Evolutionary conservation across 306 rosid genomes (phyloP).

Genomic region (Luffa acutangula): DNA sequence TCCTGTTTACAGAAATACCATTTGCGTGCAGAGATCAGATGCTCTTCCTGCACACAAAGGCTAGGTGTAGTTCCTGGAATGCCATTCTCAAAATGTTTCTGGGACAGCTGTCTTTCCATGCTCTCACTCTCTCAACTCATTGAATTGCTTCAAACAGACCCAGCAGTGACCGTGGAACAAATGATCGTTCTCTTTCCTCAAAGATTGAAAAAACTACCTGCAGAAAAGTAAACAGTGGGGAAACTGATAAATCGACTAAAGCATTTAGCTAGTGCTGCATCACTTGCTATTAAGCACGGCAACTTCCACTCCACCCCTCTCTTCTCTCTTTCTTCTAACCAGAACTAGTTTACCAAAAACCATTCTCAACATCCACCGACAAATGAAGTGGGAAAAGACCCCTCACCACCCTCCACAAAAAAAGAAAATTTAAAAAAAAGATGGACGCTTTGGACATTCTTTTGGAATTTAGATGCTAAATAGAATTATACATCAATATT

Average conservation of each 20-base stretch:
- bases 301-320: not conserved
- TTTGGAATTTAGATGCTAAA: not conserved
- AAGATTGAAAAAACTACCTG: not conserved
- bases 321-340: not conserved
- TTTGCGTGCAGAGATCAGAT: slow-evolving; percentile 8
- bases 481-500: not conserved
- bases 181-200: not conserved
- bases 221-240: not conserved
- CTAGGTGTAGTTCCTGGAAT: slow-evolving; percentile 12
- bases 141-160: not conserved
- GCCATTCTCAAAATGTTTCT: slow-evolving; percentile 9
- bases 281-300: not conserved
- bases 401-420: not conserved
- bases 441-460: not conserved
- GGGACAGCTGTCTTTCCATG: slow-evolving; percentile 16
- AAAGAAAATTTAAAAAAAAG: not conserved
- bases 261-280: not conserved
- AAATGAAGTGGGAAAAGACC: not conserved
- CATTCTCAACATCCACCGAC: not conserved
- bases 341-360: not conserved
- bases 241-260: not conserved
- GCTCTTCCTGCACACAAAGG: slow-evolving; percentile 14
- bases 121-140: slow-evolving; percentile 7
- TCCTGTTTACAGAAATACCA: slow-evolving; percentile 34
- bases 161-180: not conserved